Evolutionary conservation across 257 asterid genomes (phyloP), one percentile per base, ranked within the genome.

Genomic region (Datura wrightii): DNA sequence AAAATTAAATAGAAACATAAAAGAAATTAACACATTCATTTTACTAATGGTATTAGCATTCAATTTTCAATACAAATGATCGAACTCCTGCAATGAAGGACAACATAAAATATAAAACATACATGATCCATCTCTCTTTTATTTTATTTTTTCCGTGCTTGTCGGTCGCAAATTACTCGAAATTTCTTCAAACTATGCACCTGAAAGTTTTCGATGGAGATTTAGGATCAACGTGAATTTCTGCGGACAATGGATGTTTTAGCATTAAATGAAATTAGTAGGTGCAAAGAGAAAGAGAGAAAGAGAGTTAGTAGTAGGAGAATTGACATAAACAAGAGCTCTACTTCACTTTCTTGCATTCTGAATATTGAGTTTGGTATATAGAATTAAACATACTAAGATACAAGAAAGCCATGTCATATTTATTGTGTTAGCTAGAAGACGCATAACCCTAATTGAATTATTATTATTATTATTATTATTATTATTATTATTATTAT

Each of bases 271-370:
- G 37, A 71, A 1, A 46, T 46, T 46, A 71, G 55, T 71, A 42
- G 13, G 36, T 71, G 79, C 36, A 69, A 69, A 69, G 79, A 69
- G 79, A 69, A 0, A 71, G 37, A 71, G 36, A 71, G 55, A 71
- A 42, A 42, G 1, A 71, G 79, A 71, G 39, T n/a, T 44, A 71
- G 16, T 42, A 71, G 37, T 4, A 71, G 79, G 79, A 71, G 37
- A 71, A 71, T n/a, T 18, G 55, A 71, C 46, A 79, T 89, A 66
- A 81, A 88, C 72, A 83, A 81, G 79, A 84, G 48, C 89, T 89
- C 90, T 87, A 88, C 84, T 83, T 53, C 85, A 58, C 50, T 82
- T 8, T 81, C 65, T 84, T 50, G 31, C 72, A 69, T 50, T 42
- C n/a, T 79, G 13, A 69, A 0, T 69, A 69, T 41, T 50, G 24